Base-by-base conservation (phyloP, 1,139 yeast genomes). In the Yamadazyma spencermartinsiae region DNA sequence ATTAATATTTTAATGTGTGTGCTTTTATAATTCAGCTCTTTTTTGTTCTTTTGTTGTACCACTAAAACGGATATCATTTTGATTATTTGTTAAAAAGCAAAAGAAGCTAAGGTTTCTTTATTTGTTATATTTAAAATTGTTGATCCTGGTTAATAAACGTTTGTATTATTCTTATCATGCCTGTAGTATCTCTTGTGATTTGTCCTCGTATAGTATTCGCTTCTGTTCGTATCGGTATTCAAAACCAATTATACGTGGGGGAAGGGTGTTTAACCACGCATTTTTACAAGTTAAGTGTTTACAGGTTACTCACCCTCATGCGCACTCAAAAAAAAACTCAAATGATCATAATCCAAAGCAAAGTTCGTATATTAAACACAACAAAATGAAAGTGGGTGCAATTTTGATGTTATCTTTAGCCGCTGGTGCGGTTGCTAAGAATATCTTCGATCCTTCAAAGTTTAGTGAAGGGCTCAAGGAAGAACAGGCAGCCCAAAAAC, bases 381-480 rank as follows among this genome's bases (percentile, higher is more conserved):
- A 23, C n/a, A 11, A 7, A 6, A 28, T 28, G 31, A 28, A 28
- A 28, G 31, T 16, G 9, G 17, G n/a, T 4, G 20, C 20, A 4
- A 4, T 41, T 4, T 17, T 44, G 19, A 26, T 40, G 11, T 26
- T 40, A 28, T 21, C 31, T 18, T 40, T 44, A n/a, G 16, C 40
- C 10, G 14, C 39, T 14, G 31, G 35, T 4, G 39, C 24, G 8
- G 13, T 13, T 2, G 54, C 59, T 3, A 60, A 59, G 40, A 58
- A 61, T 37, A 52, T 60, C 2, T 39, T 49, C 15, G 51, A 55
- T 35, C 43, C 56, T 27, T 39, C 36, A 19, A 44, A 34, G 27
- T 45, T 52, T 17, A 37, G 41, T 30, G 37, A 18, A 1, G 38
- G 37, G n/a, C 20, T 47, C 8, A 43, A 42, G 2, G 26, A 21